phyloP scores from a whole-genome alignment of 805 yeast genomes.

The Groenewaldozyma tartarivorans region DNA sequence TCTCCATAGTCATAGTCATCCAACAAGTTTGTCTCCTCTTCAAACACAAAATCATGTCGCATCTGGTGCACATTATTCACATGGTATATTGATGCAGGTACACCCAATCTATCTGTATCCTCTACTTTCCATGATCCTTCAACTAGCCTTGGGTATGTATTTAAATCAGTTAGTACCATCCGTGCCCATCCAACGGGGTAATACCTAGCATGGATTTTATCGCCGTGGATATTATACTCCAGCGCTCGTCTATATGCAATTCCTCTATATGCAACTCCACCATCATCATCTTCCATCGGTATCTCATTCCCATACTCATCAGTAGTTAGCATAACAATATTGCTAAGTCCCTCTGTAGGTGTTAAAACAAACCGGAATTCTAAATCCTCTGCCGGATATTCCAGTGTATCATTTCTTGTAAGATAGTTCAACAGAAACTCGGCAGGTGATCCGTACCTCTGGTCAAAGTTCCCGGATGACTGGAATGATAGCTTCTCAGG shows the following conservation, averaged over 20 bases:
- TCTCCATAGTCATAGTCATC: slow-evolving; percentile 1
- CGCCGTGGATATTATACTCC: slow-evolving; percentile 9
- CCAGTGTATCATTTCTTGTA: slow-evolving; percentile 18
- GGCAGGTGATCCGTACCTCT: slow-evolving; percentile 10
- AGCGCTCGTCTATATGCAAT: slow-evolving; percentile 20
- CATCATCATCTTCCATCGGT: slow-evolving; percentile 12
- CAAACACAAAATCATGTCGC: slow-evolving; percentile 4
- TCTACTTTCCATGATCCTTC: slow-evolving; percentile 26
- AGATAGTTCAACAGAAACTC: slow-evolving; percentile 16
- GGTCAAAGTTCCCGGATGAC: neutral
- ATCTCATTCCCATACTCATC: slow-evolving; percentile 13
- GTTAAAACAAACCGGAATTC: slow-evolving; percentile 18
- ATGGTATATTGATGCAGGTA: slow-evolving; percentile 22
- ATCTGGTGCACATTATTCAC: slow-evolving; percentile 10
- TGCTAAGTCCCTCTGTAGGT: slow-evolving; percentile 11
- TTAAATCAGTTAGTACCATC: slow-evolving; percentile 12
- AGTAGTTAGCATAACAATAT: slow-evolving; percentile 7
- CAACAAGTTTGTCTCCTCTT: slow-evolving; percentile 7
- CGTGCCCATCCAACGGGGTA: slow-evolving; percentile 27
- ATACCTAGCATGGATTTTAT: slow-evolving; percentile 10
- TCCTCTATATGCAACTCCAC: slow-evolving; percentile 17
- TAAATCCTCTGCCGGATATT: slow-evolving; percentile 14
- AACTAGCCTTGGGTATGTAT: slow-evolving; percentile 7
- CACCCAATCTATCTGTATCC: slow-evolving; percentile 24
- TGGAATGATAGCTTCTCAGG: neutral